Evolutionary conservation across 2,329 filamentous ascomycete species (phyloP), one percentile per base, ranked within the genome.

Genomic region (Coniosporium tulheliwenetii): DNA sequence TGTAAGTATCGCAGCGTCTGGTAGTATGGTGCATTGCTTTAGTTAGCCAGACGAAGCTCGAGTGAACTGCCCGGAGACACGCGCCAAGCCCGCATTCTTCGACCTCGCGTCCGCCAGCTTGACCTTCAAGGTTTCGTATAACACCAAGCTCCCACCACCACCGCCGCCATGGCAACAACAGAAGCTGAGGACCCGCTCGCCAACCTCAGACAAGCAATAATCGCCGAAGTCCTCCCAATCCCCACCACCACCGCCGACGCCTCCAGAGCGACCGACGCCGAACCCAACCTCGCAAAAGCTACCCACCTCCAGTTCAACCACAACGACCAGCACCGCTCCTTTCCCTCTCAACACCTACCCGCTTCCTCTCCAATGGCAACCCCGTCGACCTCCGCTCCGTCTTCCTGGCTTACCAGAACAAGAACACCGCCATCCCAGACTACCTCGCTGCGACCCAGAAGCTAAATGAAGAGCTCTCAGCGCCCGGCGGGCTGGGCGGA

Each of bases 341-440:
- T 93, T 43, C 69, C 80, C 73, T 94, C 48, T 77, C 75, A 39
- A 71, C 73, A 10, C 71, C 79, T 8, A 98, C 91, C 49, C 85
- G 91, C 52, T 96, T 96, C 66, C 73, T 83, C 45, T 87, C 85
- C n/a, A 73, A 75, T 43, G 75, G 47, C 38, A 68, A 70, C 42
- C 71, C 81, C 4, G 79, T 94, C 52, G 85, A 95, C 57, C 70
- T 98, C 50, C 85, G 91, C 56, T 91, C 82, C 58, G 89, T 95
- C 62, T 95, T 89, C 67, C 94, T 96, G 57, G 86, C 86, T 42
- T 98, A 86, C 85, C 71, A 84, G 53, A 93, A 95, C 64, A 85
- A 86, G 60, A 89, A 96, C 65, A 77, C 81, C 41, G 77, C 81
- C 41, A 86, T 93, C 49, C 82, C 84, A 9, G 85, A 93, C 52